Conservation (phyloP, 2,329 filamentous ascomycete genomes). For the Paramyrothecium sp. region DNA sequence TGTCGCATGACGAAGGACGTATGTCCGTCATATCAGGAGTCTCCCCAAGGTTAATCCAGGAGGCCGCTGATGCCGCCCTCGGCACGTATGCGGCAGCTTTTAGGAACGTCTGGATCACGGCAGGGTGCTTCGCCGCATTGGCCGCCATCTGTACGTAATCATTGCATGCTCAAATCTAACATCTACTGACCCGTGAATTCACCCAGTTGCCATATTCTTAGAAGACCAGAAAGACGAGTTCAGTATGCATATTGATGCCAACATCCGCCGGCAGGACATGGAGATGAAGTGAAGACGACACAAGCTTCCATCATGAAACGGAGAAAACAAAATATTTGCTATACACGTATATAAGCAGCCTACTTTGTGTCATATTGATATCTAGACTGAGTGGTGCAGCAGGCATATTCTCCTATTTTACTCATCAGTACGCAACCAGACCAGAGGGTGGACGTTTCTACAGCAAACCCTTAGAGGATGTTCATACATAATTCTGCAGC, state of each 20-base stretch:
- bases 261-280: not conserved
- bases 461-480: too few relatives aligned
- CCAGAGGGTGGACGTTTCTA: too few relatives aligned
- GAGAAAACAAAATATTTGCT: too few relatives aligned
- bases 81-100: slow-evolving; percentile 27
- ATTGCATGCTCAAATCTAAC: too few relatives aligned
- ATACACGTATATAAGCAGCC: too few relatives aligned
- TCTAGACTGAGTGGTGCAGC: too few relatives aligned
- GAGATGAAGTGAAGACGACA: not conserved
- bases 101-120: slow-evolving; percentile 30
- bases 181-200: too few relatives aligned
- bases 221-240: slow-evolving; percentile 32
- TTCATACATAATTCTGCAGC: too few relatives aligned
- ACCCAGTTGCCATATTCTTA: slow-evolving; percentile 12
- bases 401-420: too few relatives aligned
- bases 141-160: slow-evolving; percentile 11
- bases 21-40: slow-evolving; percentile 23
- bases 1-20: slow-evolving; percentile 18
- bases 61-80: slow-evolving; percentile 19
- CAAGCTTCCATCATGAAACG: too few relatives aligned
- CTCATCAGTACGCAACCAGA: too few relatives aligned
- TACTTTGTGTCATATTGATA: too few relatives aligned
- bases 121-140: slow-evolving; percentile 22
- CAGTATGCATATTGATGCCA: slow-evolving; percentile 33
- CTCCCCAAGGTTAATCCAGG: slow-evolving; percentile 24